Evolutionary conservation across 495 filamentous ascomycete species (phyloP).

Genomic region (Neurospora sp.): DNA sequence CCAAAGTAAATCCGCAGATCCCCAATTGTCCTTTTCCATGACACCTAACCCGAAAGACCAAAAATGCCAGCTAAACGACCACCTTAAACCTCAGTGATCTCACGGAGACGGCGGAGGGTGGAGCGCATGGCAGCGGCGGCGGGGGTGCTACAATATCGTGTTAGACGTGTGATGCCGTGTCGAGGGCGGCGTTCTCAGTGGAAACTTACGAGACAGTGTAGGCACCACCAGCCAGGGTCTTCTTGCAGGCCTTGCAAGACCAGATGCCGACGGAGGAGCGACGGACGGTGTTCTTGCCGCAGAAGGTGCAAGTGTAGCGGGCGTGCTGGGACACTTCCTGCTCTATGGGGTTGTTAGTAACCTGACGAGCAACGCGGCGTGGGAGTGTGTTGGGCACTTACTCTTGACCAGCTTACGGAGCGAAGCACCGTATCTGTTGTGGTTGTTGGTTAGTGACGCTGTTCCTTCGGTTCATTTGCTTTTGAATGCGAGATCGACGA

Average conservation of each 20-base stretch:
- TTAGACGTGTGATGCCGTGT: constrained; percentile 10
- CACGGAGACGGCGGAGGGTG: constrained; percentile 92
- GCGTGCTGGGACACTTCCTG: constrained; percentile 98
- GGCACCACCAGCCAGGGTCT: constrained; percentile 91
- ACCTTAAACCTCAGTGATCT: constrained; percentile 90
- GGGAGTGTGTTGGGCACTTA: not conserved
- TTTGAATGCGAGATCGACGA: not conserved
- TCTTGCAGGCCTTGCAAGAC: constrained; percentile 87
- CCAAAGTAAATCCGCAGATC: constrained; percentile 24
- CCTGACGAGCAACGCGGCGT: not conserved
- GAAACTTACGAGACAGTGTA: constrained; percentile 89
- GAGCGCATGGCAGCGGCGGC: constrained; percentile 94
- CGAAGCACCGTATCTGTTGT: constrained; percentile 84
- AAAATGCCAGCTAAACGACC: constrained; percentile 10
- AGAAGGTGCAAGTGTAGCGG: constrained; percentile 88
- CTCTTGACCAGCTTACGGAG: constrained; percentile 99
- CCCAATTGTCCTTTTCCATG: constrained; percentile 29
- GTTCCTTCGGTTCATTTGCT: not conserved
- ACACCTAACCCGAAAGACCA: constrained; percentile 28
- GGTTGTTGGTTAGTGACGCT: constrained; percentile 7
- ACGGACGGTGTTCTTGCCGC: constrained; percentile 92
- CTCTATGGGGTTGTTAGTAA: constrained; percentile 30
- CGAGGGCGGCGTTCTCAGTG: not conserved
- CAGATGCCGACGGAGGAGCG: constrained; percentile 90
- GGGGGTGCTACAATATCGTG: constrained; percentile 56